Conservation (phyloP, 768 basidiomycete genomes). For the Lentinula lateritia region DNA sequence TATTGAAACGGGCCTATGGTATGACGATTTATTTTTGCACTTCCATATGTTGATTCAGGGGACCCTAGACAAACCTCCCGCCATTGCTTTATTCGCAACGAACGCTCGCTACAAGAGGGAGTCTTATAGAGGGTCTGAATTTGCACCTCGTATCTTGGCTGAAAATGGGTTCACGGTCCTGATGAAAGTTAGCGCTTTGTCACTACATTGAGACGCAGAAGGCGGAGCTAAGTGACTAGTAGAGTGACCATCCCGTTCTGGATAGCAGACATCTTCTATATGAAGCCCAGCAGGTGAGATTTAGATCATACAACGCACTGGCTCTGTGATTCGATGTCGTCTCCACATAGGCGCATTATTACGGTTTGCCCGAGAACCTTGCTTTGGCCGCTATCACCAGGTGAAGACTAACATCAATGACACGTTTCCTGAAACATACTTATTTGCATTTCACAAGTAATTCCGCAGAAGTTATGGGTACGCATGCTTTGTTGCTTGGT, state of each 20-base stretch:
- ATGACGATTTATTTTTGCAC: background rate
- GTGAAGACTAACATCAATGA: background rate
- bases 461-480: slow-evolving; percentile 43
- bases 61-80: slow-evolving; percentile 39
- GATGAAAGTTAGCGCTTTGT: slow-evolving; percentile 40
- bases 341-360: slow-evolving; percentile 40
- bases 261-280: slow-evolving; percentile 53
- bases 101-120: slow-evolving; percentile 46
- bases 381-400: slow-evolving; percentile 66
- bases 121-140: slow-evolving; percentile 57
- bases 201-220: background rate
- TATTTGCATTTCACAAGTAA: slow-evolving; percentile 16
- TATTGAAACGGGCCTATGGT: slow-evolving; percentile 50
- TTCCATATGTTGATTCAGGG: background rate
- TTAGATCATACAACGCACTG: background rate
- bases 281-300: slow-evolving; percentile 49
- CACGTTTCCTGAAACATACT: background rate
- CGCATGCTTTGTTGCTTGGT: slow-evolving; percentile 17
- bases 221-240: background rate
- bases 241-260: slow-evolving; percentile 41
- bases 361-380: slow-evolving; percentile 45
- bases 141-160: slow-evolving; percentile 41
- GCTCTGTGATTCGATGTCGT: background rate
- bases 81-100: slow-evolving; percentile 51
- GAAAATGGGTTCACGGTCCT: slow-evolving; percentile 47